phyloP scores from a whole-genome alignment of 352 stramenopile species.

The Globisporangium radiosum region DNA sequence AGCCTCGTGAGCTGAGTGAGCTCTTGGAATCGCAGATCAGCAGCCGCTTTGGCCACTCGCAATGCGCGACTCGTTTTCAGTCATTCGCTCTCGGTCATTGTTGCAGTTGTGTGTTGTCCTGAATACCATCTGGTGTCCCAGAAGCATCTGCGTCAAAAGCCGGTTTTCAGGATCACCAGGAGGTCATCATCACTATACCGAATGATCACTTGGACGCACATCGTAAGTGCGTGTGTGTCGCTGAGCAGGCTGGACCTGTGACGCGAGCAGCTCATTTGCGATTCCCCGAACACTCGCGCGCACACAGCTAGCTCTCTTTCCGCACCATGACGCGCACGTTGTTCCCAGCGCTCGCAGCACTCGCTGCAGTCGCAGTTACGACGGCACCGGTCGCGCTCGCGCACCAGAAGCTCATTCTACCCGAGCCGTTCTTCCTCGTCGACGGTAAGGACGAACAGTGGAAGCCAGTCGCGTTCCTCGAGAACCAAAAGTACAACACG shows the following conservation, averaged over 20 bases:
- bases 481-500: slow-evolving; percentile 44
- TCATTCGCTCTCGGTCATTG: too few species aligned
- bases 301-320: neutral
- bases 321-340: slow-evolving; percentile 1
- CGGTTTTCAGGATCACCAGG: neutral
- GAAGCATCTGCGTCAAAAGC: neutral
- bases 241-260: neutral
- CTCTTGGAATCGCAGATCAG: too few species aligned
- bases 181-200: neutral
- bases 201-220: neutral
- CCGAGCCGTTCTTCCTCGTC: slow-evolving; percentile 47
- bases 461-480: slow-evolving; percentile 35
- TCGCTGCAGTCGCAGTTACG: neutral
- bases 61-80: too few species aligned
- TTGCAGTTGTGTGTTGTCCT: too few species aligned
- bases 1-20: too few species aligned
- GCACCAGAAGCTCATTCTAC: slow-evolving; percentile 37
- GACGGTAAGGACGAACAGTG: slow-evolving; percentile 23
- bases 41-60: too few species aligned
- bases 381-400: slow-evolving; percentile 8
- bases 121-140: too few species aligned
- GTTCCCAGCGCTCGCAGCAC: slow-evolving; percentile 2
- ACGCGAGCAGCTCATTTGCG: slow-evolving; percentile 3
- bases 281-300: neutral
- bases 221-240: neutral